Evolutionary conservation across 2,329 filamentous ascomycete genomes (phyloP).

Genomic region (Onygena corvina): DNA sequence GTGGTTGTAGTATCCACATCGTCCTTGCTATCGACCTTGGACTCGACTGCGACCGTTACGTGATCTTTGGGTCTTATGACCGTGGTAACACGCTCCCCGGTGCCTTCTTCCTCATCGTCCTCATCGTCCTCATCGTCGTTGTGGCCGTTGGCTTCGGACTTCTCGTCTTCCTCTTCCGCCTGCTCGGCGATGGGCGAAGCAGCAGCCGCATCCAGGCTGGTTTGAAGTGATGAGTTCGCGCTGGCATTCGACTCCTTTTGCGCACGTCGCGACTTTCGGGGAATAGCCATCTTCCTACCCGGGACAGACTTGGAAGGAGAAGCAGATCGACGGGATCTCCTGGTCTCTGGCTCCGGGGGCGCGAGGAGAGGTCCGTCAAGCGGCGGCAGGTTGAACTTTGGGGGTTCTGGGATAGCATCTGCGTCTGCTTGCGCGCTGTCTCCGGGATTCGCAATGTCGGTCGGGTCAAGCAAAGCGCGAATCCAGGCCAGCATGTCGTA

Average conservation of each 20-base stretch:
- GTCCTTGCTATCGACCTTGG: slow-evolving; percentile 41
- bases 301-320: slow-evolving; percentile 43
- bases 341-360: slow-evolving; percentile 25
- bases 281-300: slow-evolving; percentile 40
- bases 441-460: slow-evolving; percentile 46
- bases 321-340: slow-evolving; percentile 48
- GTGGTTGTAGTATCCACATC: slow-evolving; percentile 59
- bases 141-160: slow-evolving; percentile 20
- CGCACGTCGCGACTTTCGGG: slow-evolving; percentile 43
- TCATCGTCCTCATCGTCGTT: slow-evolving; percentile 25
- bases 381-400: slow-evolving; percentile 55
- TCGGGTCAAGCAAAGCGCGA: slow-evolving; percentile 77
- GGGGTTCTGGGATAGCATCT: slow-evolving; percentile 64
- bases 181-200: slow-evolving; percentile 20
- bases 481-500: slow-evolving; percentile 84
- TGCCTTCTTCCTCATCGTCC: slow-evolving; percentile 6
- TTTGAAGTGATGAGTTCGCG: slow-evolving; percentile 38
- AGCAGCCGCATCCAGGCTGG: slow-evolving; percentile 35
- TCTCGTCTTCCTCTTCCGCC: slow-evolving; percentile 18
- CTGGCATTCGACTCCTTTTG: slow-evolving; percentile 40
- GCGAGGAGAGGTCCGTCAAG: slow-evolving; percentile 28
- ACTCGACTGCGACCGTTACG: slow-evolving; percentile 59
- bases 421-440: slow-evolving; percentile 43
- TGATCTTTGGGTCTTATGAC: slow-evolving; percentile 24
- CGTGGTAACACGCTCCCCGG: slow-evolving; percentile 7